Percentiles rank a stretch among this genome's conserved stretches.
Conservation (phyloP, 129 eudicot species). For the Lonicera japonica region DNA sequence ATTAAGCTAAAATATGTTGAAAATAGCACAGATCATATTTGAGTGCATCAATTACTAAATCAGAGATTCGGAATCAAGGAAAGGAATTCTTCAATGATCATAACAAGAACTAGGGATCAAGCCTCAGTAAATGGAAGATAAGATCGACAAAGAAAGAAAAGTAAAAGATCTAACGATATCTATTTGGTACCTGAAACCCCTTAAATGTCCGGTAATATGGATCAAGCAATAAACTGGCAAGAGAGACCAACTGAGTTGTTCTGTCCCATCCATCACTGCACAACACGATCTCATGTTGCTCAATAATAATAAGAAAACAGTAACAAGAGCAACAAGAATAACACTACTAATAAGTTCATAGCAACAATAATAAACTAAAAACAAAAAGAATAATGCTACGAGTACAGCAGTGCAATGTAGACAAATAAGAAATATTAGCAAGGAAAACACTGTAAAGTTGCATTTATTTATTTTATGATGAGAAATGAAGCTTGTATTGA, state of each 20-base stretch:
- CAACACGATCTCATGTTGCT: slow-evolving; percentile 6
- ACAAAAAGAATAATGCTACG: neutral
- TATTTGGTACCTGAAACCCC: slow-evolving; percentile 77
- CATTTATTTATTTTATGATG: too few species aligned
- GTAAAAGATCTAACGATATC: slow-evolving; percentile 6
- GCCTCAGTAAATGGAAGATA: neutral
- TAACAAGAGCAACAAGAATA: neutral
- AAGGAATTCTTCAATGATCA: too few species aligned
- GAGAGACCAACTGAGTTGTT: slow-evolving; percentile 86
- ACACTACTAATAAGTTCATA: neutral
- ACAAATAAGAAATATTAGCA: too few species aligned
- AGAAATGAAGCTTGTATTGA: too few species aligned
- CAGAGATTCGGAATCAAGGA: neutral
- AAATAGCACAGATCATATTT: neutral
- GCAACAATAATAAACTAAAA: neutral
- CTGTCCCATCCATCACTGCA: slow-evolving; percentile 99
- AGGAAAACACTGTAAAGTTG: neutral
- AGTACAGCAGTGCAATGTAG: neutral
- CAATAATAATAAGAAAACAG: neutral
- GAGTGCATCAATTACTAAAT: neutral
- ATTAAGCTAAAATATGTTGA: neutral
- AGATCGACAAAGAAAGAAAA: neutral
- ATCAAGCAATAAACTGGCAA: slow-evolving; percentile 91
- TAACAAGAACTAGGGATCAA: slow-evolving; percentile 4
- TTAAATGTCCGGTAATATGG: slow-evolving; percentile 92